Evolutionary conservation across 78 protist species (phyloP).

Genomic region (Chrysochromulina tobinii): DNA sequence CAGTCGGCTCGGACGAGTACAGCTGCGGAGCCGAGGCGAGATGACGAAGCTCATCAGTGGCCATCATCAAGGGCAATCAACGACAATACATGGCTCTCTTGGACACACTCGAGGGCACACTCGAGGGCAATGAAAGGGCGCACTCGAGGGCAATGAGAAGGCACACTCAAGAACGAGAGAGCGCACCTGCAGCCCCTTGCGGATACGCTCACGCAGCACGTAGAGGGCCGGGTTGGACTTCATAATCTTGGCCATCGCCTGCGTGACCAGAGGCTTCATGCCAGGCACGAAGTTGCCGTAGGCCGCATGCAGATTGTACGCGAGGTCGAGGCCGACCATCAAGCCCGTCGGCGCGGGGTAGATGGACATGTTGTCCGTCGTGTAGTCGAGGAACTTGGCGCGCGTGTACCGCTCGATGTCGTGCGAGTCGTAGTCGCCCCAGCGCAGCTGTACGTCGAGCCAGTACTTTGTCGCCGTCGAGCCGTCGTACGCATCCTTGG

Average conservation of each 20-base stretch:
- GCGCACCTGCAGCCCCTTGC: conserved; percentile 87
- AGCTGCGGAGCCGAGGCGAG: conserved; percentile 73
- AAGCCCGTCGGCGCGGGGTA: conserved; percentile 99
- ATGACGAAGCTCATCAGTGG: too few species aligned
- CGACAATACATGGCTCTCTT: too few species aligned
- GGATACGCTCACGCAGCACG: conserved; percentile 98
- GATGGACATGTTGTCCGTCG: conserved; percentile 92
- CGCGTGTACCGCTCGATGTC: conserved; percentile 93
- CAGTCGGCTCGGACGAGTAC: conserved; percentile 86
- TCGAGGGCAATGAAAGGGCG: too few species aligned
- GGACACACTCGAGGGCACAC: too few species aligned
- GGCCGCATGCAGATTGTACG: conserved; percentile 97
- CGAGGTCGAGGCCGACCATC: conserved; percentile 97
- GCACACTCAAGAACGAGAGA: too few species aligned
- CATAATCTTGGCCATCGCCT: conserved; percentile 96
- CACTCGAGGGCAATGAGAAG: too few species aligned
- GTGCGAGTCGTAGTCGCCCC: conserved; percentile 97
- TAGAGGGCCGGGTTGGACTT: conserved; percentile 96
- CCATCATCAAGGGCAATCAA: too few species aligned
- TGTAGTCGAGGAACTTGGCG: conserved; percentile 98
- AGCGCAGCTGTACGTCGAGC: conserved; percentile 99
- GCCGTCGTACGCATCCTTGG: conserved; percentile 87
- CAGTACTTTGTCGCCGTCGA: conserved; percentile 91
- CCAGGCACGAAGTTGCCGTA: conserved; percentile 88
- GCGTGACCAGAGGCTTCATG: conserved; percentile 82